These are phyloP conservation scores for Diversispora epigaea DNA, from an alignment of 192 early-diverging fungal species.

Conservation along the genomic window DNA sequence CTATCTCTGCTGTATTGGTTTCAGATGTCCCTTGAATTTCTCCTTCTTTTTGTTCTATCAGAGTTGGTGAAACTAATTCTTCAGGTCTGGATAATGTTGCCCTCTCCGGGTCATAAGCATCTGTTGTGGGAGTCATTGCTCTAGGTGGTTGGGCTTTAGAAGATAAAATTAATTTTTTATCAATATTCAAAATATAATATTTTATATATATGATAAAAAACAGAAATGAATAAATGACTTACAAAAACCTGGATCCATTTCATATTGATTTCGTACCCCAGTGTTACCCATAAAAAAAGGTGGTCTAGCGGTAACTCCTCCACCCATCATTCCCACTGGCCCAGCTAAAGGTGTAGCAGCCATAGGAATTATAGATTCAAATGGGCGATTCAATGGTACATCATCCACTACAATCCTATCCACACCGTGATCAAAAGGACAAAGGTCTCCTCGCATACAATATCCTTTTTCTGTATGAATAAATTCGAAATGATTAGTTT, in stretches of 20 bases:
- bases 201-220: background rate
- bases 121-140: constrained; percentile 33
- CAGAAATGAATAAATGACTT: background rate
- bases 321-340: constrained; percentile 39
- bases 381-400: constrained; percentile 41
- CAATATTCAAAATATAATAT: background rate
- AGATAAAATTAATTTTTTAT: background rate
- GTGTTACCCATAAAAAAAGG: constrained; percentile 46
- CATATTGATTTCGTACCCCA: constrained; percentile 31
- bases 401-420: constrained; percentile 71
- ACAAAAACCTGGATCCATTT: constrained; percentile 26
- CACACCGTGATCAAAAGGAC: constrained; percentile 74
- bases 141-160: constrained; percentile 11
- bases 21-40: constrained; percentile 16
- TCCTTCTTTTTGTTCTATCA: constrained; percentile 17
- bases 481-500: constrained; percentile 15
- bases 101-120: constrained; percentile 56
- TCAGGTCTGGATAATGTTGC: constrained; percentile 38
- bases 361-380: constrained; percentile 41
- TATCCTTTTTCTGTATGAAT: constrained; percentile 66
- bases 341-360: constrained; percentile 36
- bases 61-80: constrained; percentile 13
- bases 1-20: background rate
- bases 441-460: constrained; percentile 79
- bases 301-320: constrained; percentile 36